Base-by-base conservation (phyloP, 305 asterid genomes). In the Plantago coronopus region DNA sequence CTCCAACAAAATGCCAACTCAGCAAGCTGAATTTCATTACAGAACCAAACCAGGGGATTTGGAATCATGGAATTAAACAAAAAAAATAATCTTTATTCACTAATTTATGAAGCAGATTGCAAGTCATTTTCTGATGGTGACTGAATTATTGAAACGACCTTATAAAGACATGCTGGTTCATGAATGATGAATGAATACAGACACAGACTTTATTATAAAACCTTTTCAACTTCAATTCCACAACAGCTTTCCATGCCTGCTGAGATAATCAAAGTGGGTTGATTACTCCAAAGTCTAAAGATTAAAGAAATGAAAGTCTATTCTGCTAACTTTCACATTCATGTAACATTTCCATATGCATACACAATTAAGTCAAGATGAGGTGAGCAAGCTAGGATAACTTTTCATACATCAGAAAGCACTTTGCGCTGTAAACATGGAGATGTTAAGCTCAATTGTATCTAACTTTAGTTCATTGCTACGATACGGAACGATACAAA, bases 391-490 rank as follows among this genome's bases (percentile, higher is more conserved):
- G 67, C 68, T 54, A 60, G 27, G 53, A 37, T 31, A n/a, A 44
- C 42, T 4, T 69, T 77, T 70, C n/a, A 73, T 65, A 78, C 79
- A 74, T 38, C 69, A 69, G 66, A 61, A 65, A 74, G 54, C 67
- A 65, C 20, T 37, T 49, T 51, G 50, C 48, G 38, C 44, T 43
- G 25, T 61, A 59, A 45, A 69, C 31, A 58, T 0, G 22, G 63
- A 57, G 21, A 51, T 56, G 63, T 29, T 44, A 59, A 29, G 59
- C 60, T 61, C 48, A 64, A 11, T 54, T 44, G 58, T 48, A 63
- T 73, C 72, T 62, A 53, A 23, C 21, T 48, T 67, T 44, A 50
- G 58, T 38, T 62, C 73, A 57, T 50, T 60, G 20, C 78, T 73
- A 63, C 46, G 23, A 47, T 27, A 48, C 40, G 45, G 54, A 72